phyloP scores from a whole-genome alignment of 176 grass and related monocot genomes.

The Cymbopogon citratus region DNA sequence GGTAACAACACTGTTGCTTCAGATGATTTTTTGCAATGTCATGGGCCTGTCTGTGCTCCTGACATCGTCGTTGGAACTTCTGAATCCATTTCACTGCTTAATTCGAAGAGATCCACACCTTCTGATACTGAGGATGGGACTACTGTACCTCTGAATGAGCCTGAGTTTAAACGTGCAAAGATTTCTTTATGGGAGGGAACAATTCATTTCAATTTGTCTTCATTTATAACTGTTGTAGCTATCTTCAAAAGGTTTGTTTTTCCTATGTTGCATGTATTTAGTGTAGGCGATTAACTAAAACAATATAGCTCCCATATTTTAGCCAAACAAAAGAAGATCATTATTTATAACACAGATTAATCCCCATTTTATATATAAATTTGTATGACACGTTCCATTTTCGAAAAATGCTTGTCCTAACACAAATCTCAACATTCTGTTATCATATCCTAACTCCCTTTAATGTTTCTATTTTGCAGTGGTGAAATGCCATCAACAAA shows the following conservation, averaged over 20 bases:
- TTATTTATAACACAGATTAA: not conserved
- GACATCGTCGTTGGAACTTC: constrained; percentile 21
- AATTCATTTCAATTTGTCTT: constrained; percentile 58
- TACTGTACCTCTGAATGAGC: not conserved
- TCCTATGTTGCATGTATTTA: constrained; percentile 12
- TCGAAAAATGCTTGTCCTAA: not conserved
- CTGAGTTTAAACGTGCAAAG: constrained; percentile 31
- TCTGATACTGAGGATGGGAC: constrained; percentile 19
- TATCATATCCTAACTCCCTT: not conserved
- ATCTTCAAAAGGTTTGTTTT: constrained; percentile 73
- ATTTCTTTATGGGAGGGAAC: constrained; percentile 59
- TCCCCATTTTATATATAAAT: not conserved
- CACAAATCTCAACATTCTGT: not conserved
- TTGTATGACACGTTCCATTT: not conserved
- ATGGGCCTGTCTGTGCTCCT: constrained; percentile 44
- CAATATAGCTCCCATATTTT: not conserved
- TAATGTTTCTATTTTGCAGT: constrained; percentile 33
- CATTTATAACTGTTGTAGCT: constrained; percentile 46
- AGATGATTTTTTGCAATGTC: constrained; percentile 51
- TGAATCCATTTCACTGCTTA: not conserved
- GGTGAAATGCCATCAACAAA: constrained; percentile 74
- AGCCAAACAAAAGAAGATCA: not conserved
- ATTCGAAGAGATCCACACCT: constrained; percentile 26
- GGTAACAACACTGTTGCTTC: constrained; percentile 29
- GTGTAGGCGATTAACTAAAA: not conserved